Evolutionary conservation across 768 basidiomycete genomes (phyloP).

Genomic region (Russula sp.): DNA sequence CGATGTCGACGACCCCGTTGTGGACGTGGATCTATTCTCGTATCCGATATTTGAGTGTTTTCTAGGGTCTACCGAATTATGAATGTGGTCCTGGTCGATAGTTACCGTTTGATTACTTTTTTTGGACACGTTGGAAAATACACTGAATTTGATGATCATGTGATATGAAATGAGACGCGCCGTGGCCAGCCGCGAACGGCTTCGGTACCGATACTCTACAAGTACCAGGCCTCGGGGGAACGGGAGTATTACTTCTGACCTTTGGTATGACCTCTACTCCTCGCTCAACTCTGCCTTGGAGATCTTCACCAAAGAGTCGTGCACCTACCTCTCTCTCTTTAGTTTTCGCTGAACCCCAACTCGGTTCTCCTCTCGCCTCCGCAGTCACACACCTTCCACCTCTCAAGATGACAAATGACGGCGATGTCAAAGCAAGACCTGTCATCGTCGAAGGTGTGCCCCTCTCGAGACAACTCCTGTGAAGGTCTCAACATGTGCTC

Average conservation of each 20-base stretch:
- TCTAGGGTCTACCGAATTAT: neutral
- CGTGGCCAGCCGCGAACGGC: neutral
- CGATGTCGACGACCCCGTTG: neutral
- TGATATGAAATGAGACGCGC: neutral
- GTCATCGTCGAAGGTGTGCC: neutral
- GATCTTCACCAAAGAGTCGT: slow-evolving; percentile 11
- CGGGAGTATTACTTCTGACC: neutral
- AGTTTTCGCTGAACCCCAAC: slow-evolving; percentile 17
- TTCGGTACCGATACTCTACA: no score
- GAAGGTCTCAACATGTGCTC: neutral
- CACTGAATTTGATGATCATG: neutral
- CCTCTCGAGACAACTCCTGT: neutral
- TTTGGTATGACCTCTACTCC: slow-evolving; percentile 17
- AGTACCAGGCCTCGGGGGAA: neutral
- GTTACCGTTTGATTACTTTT: no score
- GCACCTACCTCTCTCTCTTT: slow-evolving; percentile 22
- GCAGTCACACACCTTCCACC: slow-evolving; percentile 18
- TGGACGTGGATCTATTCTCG: slow-evolving; percentile 12
- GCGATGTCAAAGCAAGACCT: neutral
- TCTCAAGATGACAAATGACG: slow-evolving; percentile 2
- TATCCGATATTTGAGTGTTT: neutral
- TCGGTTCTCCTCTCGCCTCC: slow-evolving; percentile 9
- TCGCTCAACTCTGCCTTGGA: slow-evolving; percentile 17
- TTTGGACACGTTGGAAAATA: no score
- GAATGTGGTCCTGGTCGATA: neutral